These are phyloP conservation scores for Plasmodium vivax DNA, from an alignment of 169 alveolate genomes.

Conservation along the genomic window DNA sequence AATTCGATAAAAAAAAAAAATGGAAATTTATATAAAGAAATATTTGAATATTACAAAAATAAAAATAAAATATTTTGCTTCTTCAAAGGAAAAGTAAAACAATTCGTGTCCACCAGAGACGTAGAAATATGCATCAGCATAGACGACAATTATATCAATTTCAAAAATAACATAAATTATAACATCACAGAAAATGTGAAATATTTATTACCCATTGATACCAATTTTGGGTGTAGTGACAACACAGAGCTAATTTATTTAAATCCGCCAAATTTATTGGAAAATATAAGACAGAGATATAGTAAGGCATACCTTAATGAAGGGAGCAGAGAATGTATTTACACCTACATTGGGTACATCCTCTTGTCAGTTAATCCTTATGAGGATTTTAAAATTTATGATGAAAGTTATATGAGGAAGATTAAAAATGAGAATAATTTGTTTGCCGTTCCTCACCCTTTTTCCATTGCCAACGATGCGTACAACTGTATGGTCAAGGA, in stretches of 20 bases:
- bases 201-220: slow-evolving; percentile 74
- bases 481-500: slow-evolving; percentile 83
- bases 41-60: slow-evolving; percentile 52
- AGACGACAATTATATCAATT: slow-evolving; percentile 40
- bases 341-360: slow-evolving; percentile 89
- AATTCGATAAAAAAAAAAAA: slow-evolving; percentile 69
- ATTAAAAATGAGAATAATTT: slow-evolving; percentile 84
- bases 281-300: slow-evolving; percentile 75
- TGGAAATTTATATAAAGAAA: slow-evolving; percentile 42
- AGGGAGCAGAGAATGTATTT: slow-evolving; percentile 73
- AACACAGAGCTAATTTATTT: slow-evolving; percentile 78
- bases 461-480: slow-evolving; percentile 90
- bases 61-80: slow-evolving; percentile 46
- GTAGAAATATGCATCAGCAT: slow-evolving; percentile 53
- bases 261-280: slow-evolving; percentile 81
- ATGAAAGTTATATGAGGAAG: slow-evolving; percentile 78
- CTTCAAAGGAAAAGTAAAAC: slow-evolving; percentile 69
- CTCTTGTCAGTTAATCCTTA: slow-evolving; percentile 88
- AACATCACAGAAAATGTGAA: slow-evolving; percentile 68
- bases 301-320: slow-evolving; percentile 63
- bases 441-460: slow-evolving; percentile 87
- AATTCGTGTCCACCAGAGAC: slow-evolving; percentile 56
- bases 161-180: slow-evolving; percentile 43
- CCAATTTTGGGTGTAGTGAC: slow-evolving; percentile 78
- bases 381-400: slow-evolving; percentile 84